Conservation (phyloP, 2,329 filamentous ascomycete species). For the Corynespora cassiicola region DNA sequence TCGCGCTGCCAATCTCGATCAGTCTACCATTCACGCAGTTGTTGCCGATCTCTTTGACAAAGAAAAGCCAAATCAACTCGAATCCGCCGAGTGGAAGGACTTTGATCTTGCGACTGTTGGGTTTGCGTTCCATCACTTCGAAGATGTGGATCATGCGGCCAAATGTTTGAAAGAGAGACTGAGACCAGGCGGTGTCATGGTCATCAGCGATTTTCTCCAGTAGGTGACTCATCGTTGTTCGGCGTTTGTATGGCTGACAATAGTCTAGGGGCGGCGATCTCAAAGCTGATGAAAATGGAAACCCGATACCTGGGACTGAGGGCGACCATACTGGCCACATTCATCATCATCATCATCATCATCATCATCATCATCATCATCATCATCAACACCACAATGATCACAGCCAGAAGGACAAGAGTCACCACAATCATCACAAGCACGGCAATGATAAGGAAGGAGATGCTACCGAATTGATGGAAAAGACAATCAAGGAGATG, state of each 20-base stretch:
- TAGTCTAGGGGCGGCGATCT: conserved; percentile 55
- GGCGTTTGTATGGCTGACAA: too few species aligned
- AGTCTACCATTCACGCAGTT: conserved; percentile 27
- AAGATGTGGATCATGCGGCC: conserved; percentile 67
- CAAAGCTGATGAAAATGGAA: conserved; percentile 32
- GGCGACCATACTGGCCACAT: conserved; percentile 27
- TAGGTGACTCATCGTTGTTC: too few species aligned
- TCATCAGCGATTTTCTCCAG: conserved; percentile 73
- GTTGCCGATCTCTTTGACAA: conserved; percentile 46
- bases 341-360: conserved; percentile 27
- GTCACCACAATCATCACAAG: conserved; percentile 14
- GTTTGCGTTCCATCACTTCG: conserved; percentile 57
- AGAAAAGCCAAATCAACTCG: conserved; percentile 25
- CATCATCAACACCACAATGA: conserved; percentile 15
- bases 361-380: conserved; percentile 26
- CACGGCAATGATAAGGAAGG: conserved; percentile 8
- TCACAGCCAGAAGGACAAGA: conserved; percentile 10
- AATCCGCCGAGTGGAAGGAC: conserved; percentile 36
- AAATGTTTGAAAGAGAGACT: conserved; percentile 66
- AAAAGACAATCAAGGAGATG: conserved; percentile 37
- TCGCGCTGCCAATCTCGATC: conserved; percentile 18
- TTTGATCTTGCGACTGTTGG: conserved; percentile 54
- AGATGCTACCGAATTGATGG: conserved; percentile 9
- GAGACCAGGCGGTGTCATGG: conserved; percentile 68
- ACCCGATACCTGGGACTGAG: conserved; percentile 25